These are phyloP conservation scores for Backusella liffmaniae DNA, from an alignment of 192 early-diverging fungal species.

Conservation along the genomic window DNA sequence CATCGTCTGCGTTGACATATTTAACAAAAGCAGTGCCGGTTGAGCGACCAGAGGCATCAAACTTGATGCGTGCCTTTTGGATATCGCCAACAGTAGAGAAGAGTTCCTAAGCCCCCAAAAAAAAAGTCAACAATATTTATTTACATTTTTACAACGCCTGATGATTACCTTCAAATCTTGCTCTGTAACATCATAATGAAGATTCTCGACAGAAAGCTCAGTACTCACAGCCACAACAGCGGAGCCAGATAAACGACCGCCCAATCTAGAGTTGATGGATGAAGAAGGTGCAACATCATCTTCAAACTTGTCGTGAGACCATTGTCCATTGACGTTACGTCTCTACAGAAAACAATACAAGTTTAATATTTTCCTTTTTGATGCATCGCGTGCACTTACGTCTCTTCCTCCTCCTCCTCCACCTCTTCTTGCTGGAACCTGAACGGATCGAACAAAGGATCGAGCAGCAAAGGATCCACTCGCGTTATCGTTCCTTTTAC, in stretches of 20 bases:
- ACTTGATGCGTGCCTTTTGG: constrained; percentile 34
- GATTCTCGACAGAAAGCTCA: constrained; percentile 45
- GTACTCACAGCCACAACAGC: not conserved
- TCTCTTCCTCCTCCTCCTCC: not conserved
- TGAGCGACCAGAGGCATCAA: constrained; percentile 55
- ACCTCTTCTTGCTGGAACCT: not conserved
- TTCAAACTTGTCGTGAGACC: constrained; percentile 49
- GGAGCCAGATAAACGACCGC: not conserved
- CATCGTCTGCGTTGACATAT: constrained; percentile 43
- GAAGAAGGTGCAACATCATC: not conserved
- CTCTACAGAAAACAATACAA: not conserved
- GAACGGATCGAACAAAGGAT: constrained; percentile 20
- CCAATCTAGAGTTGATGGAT: constrained; percentile 22
- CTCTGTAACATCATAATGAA: constrained; percentile 59
- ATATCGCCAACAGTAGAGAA: constrained; percentile 51
- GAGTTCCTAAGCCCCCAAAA: constrained; percentile 49
- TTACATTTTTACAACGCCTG: too few relatives aligned
- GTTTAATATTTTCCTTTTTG: not conserved
- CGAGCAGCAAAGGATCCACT: not conserved
- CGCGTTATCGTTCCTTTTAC: constrained; percentile 6
- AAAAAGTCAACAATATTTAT: not conserved
- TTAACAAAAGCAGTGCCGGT: constrained; percentile 47
- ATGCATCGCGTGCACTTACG: not conserved
- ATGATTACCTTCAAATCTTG: constrained; percentile 46
- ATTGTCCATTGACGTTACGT: constrained; percentile 14